Base-by-base conservation (phyloP, 2,329 filamentous ascomycete genomes). In the Aureobasidium sp. region DNA sequence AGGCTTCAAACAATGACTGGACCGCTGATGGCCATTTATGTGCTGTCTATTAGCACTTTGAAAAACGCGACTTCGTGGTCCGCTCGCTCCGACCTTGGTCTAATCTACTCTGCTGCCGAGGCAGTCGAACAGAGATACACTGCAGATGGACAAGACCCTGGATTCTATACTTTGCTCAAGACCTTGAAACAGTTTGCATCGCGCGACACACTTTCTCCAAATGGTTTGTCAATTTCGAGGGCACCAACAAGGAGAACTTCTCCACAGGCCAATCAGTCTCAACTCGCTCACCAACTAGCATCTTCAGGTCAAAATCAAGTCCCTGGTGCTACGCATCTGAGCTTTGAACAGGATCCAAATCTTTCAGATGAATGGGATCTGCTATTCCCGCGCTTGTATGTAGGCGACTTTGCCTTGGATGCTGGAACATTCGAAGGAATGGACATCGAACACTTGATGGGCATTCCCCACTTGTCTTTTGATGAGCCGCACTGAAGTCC, bases 191-290 rank as follows among this genome's bases (percentile, higher is more conserved):
- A 55, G 12, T 55, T 55, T 53, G 36, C 51, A 3, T 53, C 36
- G 2, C 32, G 34, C 1, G 29, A 39, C 36, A 53, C 51, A 6
- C 36, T 41, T 17, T 62, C 48, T 12, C 50, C 26, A 3, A 29
- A 44, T 1, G 17, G 41, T 13, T 17, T 57, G 10, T 17, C 37
- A 1, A 46, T 1, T 29, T 59, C 29, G 3, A 50, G 39, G 7
- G 70, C 66, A 6, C 72, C 72, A 17, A 77, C 17, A 1, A 78
- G 70, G 13, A 69, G 72, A 0, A 73, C 75, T 64, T 78, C 75
- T 26, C 68, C 67, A 3, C 75, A 70, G 10, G 72, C 69, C 7
- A 70, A 71, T 74, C 76, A 78, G 8, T 29, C 36, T 12, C 15
- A 17, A 2, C 5, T 17, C 24, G 27, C 12, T 7, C 51, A 15